Evolutionary conservation across 2,329 filamentous ascomycete species (phyloP), one percentile per base, ranked within the genome.

Genomic region (Ophiostoma australiae): DNA sequence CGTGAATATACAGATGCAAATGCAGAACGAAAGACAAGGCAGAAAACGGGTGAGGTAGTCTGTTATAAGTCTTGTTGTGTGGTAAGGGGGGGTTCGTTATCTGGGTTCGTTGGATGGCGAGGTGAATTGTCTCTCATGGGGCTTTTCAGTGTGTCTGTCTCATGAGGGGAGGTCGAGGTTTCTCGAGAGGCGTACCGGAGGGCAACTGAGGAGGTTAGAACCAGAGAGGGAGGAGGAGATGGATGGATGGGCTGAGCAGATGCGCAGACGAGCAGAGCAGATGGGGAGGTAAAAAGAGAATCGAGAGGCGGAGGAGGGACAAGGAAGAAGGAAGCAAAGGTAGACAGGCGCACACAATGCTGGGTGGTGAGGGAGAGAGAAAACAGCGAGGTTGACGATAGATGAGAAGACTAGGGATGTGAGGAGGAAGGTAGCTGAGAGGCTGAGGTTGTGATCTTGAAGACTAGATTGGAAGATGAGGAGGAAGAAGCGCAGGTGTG

Each of bases 371-470:
- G 33, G 35, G 63, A 23, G 20, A 23, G 63, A 39, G 35, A 66
- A 66, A 66, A 66, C 63, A 39, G 10, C 63, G 63, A 66, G 63
- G 63, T 39, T 66, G 63, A 39, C 33, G 58, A 63, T 63, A 66
- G 35, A 66, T 13, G 17, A 39, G 39, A 39, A 33, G 63, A 35
- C 63, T 2, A 39, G 63, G 17, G 63, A n/a, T 37, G 23, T 13
- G 10, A 41, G 2, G 37, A 48, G 10, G 11, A 15, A 27, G n/a
- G 31, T 37, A 27, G 58, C 5, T 20, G 11, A 17, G 31, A 17
- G 20, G 61, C 6, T 67, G 35, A 27, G 35, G 35, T 37, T 67
- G 31, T 3, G 6, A 41, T 13, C 11, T 41, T 41, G 39, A 41
- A 4, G 39, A 41, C 15, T 10, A 23, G 35, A 37, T 39, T 37